Percentiles rank a stretch among this genome's conserved stretches.
phyloP scores from a whole-genome alignment of 129 eudicot genomes.

The Dittrichia graveolens region DNA sequence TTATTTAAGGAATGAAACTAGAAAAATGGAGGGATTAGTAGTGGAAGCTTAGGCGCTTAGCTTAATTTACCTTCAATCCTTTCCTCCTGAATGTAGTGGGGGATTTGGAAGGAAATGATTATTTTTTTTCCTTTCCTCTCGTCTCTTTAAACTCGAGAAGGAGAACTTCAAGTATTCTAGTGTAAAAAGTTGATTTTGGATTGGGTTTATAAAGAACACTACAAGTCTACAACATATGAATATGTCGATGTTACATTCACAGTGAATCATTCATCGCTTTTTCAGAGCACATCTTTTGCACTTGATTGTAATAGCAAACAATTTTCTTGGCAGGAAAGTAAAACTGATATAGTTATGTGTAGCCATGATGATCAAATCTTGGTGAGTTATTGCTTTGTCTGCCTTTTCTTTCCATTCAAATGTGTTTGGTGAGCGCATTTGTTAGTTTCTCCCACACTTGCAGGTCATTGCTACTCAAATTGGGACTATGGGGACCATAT shows the following conservation, averaged over 20 bases:
- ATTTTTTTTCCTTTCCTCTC: too few relatives aligned
- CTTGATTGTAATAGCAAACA: background rate
- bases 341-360: conserved; percentile 59
- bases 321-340: conserved; percentile 57
- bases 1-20: too few relatives aligned
- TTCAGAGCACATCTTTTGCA: background rate
- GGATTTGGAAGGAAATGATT: too few relatives aligned
- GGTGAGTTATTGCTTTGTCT: conserved; percentile 42
- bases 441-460: conserved; percentile 22
- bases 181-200: background rate
- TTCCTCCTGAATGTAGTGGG: too few relatives aligned
- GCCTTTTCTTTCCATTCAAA: conserved; percentile 10
- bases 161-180: background rate
- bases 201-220: conserved; percentile 1
- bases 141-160: too few relatives aligned
- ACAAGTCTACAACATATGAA: background rate
- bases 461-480: conserved; percentile 89
- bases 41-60: too few relatives aligned
- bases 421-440: conserved; percentile 10
- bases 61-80: too few relatives aligned
- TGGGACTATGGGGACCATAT: conserved; percentile 93
- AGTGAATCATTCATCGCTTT: background rate
- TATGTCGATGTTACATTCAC: background rate
- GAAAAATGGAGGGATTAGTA: too few relatives aligned
- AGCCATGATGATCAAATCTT: conserved; percentile 66